Base-by-base conservation (phyloP, 1,139 yeast species). In the Debaryomyces coudertii region DNA sequence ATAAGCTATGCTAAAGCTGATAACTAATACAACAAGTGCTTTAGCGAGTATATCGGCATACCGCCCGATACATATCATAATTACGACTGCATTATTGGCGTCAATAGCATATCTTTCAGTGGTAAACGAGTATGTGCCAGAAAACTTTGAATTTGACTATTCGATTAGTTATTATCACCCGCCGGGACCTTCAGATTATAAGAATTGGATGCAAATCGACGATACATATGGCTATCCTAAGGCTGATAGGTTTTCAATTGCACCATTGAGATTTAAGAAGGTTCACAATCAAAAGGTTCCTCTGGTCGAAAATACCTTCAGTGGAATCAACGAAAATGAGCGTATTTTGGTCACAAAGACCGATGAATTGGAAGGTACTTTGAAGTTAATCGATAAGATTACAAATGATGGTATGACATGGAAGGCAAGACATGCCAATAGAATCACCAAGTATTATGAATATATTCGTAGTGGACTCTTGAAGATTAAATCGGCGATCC, bases 21-120 rank as follows among this genome's bases (percentile, higher is more conserved):
- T 73, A 53, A 65, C 70, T 44, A 58, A 60, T 52, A 60, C 64
- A 43, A 69, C 74, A 34, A 62, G 76, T 47, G 65, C 68, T 39
- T 57, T 85, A 49, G 87, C 96, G 30, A 79, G 77, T 53, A 65
- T 78, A 36, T 83, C 93, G 42, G 95, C 97, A 16, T 82, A 81
- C 53, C 81, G 85, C 58, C 99, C 99, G 28, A 90, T 93, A 56
- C 99, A 93, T 66, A 81, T 92, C 49, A 83, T 93, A 49, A 83
- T 90, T 43, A 62, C 83, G 52, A 80, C 92, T 14, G 79, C 95
- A 24, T 69, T 90, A 46, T 68, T 89, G 48, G 95, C 96, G 2
- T 85, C 96, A 7, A 72, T 87, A 46, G 90, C 95, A 9, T 93
- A 90, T 66, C 77, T 90, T 55, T 81, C 93, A 14, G 82, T 90